Conservation (phyloP, 495 filamentous ascomycete genomes). For the Penicillium paxilli region DNA sequence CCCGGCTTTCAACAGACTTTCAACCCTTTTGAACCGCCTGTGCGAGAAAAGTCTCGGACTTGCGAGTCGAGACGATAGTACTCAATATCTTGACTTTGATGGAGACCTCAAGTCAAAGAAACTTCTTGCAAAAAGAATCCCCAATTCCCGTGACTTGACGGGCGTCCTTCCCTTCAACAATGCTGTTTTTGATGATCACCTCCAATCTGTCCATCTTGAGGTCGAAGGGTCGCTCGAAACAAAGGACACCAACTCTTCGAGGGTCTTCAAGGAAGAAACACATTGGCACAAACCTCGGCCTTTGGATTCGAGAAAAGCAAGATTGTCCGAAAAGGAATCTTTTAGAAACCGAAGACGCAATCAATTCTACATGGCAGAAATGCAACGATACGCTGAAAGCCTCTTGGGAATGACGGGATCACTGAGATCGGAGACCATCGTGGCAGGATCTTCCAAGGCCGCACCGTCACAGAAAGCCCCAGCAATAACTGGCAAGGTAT, state of each 20-base stretch:
- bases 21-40: too few relatives aligned
- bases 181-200: conserved; percentile 53
- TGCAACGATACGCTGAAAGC: conserved; percentile 68
- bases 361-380: conserved; percentile 33
- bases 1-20: too few relatives aligned
- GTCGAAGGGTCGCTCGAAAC: conserved; percentile 19
- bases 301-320: conserved; percentile 39
- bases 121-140: too few relatives aligned
- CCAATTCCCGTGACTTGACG: too few relatives aligned
- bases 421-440: neutral
- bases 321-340: conserved; percentile 3
- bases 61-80: too few relatives aligned
- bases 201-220: conserved; percentile 51
- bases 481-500: too few relatives aligned
- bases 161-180: conserved; percentile 20
- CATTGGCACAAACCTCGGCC: conserved; percentile 67
- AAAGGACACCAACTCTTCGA: conserved; percentile 6
- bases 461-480: too few relatives aligned
- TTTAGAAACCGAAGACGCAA: conserved; percentile 13
- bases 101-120: too few relatives aligned
- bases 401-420: conserved; percentile 27
- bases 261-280: conserved; percentile 56
- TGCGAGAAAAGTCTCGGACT: too few relatives aligned
- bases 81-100: too few relatives aligned
- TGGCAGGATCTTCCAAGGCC: conserved; percentile 6